phyloP scores from a whole-genome alignment of 2,329 filamentous ascomycete genomes.

The Botrytis elliptica region DNA sequence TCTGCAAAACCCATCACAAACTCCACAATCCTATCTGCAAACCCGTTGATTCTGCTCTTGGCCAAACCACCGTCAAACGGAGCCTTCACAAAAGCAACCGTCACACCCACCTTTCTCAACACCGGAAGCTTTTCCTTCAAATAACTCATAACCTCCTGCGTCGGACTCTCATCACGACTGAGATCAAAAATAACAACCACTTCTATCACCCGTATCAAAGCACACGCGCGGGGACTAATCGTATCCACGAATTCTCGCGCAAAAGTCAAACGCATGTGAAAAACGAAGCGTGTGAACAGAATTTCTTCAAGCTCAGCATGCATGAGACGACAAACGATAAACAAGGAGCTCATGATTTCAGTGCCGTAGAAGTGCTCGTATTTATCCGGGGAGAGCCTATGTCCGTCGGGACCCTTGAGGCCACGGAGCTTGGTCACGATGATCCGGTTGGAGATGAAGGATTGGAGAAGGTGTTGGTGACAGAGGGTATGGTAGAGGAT shows the following conservation, averaged over 20 bases:
- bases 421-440: background rate
- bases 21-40: background rate
- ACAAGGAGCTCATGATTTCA: background rate
- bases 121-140: background rate
- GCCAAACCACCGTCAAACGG: background rate
- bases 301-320: background rate
- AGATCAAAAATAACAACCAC: background rate
- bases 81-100: background rate
- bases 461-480: too few relatives aligned
- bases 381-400: background rate
- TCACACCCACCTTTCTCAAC: background rate
- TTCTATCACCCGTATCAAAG: background rate
- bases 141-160: background rate
- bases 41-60: background rate
- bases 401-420: background rate
- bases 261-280: background rate
- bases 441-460: background rate
- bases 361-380: background rate
- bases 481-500: slow-evolving; percentile 29
- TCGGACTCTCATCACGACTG: background rate
- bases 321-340: background rate
- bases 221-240: background rate
- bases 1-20: background rate
- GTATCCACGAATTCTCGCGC: background rate
- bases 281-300: background rate